Percentiles rank a stretch among this genome's conserved stretches.
These are phyloP conservation scores for Neopestalotiopsis clavispora DNA, from an alignment of 2,329 filamentous ascomycete genomes.

Conservation along the genomic window DNA sequence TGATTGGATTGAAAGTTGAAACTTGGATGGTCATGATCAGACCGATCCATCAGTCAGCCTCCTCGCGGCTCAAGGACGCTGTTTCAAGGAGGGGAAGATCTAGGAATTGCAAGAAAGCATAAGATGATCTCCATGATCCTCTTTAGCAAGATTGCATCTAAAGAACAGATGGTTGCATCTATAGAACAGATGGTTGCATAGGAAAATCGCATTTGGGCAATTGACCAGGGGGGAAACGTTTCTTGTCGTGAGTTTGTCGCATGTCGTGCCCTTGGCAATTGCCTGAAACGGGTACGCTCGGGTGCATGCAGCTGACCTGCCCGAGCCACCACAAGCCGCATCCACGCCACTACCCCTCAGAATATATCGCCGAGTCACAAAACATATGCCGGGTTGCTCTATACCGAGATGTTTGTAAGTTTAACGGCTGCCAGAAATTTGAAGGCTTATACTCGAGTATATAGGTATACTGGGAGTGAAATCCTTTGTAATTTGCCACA, in stretches of 20 bases:
- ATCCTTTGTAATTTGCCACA: no score
- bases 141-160: background rate
- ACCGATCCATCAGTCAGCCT: background rate
- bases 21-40: background rate
- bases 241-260: slow-evolving; percentile 15
- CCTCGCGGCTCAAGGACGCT: background rate
- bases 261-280: slow-evolving; percentile 3
- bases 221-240: slow-evolving; percentile 4
- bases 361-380: no score
- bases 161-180: background rate
- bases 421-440: no score
- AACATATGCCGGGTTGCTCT: no score
- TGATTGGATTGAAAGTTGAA: background rate
- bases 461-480: no score
- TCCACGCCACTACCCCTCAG: background rate
- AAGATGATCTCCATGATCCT: background rate
- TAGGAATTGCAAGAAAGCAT: background rate
- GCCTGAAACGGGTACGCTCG: background rate
- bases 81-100: slow-evolving; percentile 12
- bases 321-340: background rate
- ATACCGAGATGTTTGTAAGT: no score
- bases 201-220: background rate
- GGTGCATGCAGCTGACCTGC: slow-evolving; percentile 5
- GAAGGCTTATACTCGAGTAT: no score
- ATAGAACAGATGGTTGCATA: background rate